A percentile compares a stretch with the other conserved stretches of the same genome.
phyloP scores from a whole-genome alignment of 2,329 filamentous ascomycete species.

The Lecanicillium sp. region DNA sequence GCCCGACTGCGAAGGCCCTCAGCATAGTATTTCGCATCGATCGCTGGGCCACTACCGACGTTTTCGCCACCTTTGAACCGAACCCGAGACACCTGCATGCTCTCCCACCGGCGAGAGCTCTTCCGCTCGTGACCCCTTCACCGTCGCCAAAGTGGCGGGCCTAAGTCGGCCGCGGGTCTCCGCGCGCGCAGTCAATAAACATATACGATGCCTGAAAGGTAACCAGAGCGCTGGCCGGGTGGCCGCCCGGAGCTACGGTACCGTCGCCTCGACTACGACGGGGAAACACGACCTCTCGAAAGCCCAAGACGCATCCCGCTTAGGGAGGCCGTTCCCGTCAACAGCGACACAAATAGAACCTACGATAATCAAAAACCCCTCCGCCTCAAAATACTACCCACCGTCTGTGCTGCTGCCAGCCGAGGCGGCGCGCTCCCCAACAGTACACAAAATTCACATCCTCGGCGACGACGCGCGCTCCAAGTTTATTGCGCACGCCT shows the following conservation, averaged over 20 bases:
- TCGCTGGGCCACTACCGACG: too few species aligned
- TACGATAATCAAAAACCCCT: slow-evolving; percentile 12
- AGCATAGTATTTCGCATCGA: too few species aligned
- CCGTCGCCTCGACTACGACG: slow-evolving; percentile 16
- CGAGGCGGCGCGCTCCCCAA: slow-evolving; percentile 21
- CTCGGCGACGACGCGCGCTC: slow-evolving; percentile 33
- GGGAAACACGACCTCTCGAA: slow-evolving; percentile 9
- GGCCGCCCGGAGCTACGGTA: slow-evolving; percentile 26
- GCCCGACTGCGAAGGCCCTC: too few species aligned
- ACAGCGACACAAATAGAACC: slow-evolving; percentile 14
- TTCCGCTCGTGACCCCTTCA: slow-evolving; percentile 7
- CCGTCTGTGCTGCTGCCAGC: slow-evolving; percentile 28
- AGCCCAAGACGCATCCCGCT: background rate
- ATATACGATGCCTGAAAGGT: slow-evolving; percentile 32
- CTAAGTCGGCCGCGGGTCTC: slow-evolving; percentile 33
- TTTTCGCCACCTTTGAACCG: background rate
- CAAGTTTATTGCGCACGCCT: slow-evolving; percentile 31
- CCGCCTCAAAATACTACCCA: slow-evolving; percentile 20
- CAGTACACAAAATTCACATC: slow-evolving; percentile 32
- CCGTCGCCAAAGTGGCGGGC: slow-evolving; percentile 23
- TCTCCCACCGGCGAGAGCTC: slow-evolving; percentile 1
- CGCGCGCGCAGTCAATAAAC: slow-evolving; percentile 31
- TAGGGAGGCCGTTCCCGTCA: background rate
- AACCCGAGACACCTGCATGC: too few species aligned
- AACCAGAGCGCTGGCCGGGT: slow-evolving; percentile 27